phyloP scores from a whole-genome alignment of 495 filamentous ascomycete species.

The Aspergillus hancockii region DNA sequence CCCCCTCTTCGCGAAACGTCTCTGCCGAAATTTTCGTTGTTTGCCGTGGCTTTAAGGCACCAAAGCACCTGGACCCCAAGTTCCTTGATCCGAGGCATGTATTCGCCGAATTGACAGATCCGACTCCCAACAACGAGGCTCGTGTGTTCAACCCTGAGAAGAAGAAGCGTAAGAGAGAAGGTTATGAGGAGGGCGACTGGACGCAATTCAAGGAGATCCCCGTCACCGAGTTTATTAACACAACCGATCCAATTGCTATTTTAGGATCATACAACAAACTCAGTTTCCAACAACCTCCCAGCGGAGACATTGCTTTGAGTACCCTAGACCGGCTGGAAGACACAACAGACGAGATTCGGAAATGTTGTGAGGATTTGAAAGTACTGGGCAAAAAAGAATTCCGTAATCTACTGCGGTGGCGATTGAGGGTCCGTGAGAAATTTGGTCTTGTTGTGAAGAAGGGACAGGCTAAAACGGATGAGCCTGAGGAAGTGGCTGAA shows the following conservation, averaged over 20 bases:
- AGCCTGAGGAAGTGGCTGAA: slow-evolving; percentile 73
- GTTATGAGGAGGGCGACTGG: slow-evolving; percentile 96
- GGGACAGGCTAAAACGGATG: slow-evolving; percentile 45
- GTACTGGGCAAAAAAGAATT: slow-evolving; percentile 94
- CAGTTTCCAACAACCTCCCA: slow-evolving; percentile 71
- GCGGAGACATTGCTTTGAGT: slow-evolving; percentile 83
- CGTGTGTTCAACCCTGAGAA: slow-evolving; percentile 96
- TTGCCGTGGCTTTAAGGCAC: slow-evolving; percentile 90
- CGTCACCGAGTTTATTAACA: slow-evolving; percentile 92
- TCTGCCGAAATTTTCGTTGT: slow-evolving; percentile 99
- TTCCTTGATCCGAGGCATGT: slow-evolving; percentile 89
- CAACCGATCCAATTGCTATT: slow-evolving; percentile 93
- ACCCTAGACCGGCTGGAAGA: slow-evolving; percentile 88
- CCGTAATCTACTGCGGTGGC: slow-evolving; percentile 88
- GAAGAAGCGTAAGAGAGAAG: slow-evolving; percentile 95
- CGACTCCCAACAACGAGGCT: slow-evolving; percentile 92
- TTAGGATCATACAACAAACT: slow-evolving; percentile 83
- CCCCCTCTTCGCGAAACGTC: slow-evolving; percentile 91
- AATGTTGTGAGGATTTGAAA: slow-evolving; percentile 85
- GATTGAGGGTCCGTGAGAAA: slow-evolving; percentile 83
- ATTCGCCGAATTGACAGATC: slow-evolving; percentile 89
- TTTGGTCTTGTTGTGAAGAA: slow-evolving; percentile 83
- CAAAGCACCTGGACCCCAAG: slow-evolving; percentile 86
- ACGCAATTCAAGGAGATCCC: slow-evolving; percentile 87
- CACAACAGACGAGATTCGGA: slow-evolving; percentile 82